A percentile compares a stretch with the other conserved stretches of the same genome.
phyloP scores from a whole-genome alignment of 2,329 filamentous ascomycete genomes.

The Fusarium vanettenii region DNA sequence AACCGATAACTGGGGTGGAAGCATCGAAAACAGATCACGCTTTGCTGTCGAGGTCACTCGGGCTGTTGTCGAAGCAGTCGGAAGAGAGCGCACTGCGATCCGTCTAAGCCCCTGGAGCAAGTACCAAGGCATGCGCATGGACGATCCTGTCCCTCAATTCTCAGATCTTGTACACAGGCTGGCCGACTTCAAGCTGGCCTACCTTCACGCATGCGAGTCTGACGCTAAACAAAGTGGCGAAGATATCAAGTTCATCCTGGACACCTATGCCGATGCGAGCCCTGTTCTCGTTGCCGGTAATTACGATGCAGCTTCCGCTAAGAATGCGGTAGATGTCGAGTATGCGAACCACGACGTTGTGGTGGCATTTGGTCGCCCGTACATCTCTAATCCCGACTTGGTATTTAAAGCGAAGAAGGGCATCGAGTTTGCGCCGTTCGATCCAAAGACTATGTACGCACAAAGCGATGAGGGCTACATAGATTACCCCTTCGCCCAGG shows the following conservation, averaged over 20 bases:
- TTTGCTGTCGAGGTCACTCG: slow-evolving; percentile 61
- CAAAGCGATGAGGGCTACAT: not conserved
- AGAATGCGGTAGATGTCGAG: slow-evolving; percentile 41
- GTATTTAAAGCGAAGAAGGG: slow-evolving; percentile 33
- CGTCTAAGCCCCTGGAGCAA: slow-evolving; percentile 69
- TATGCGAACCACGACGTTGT: slow-evolving; percentile 44
- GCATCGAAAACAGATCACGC: not conserved
- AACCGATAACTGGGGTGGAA: not conserved
- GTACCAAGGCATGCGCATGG: slow-evolving; percentile 73
- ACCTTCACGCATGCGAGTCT: slow-evolving; percentile 71
- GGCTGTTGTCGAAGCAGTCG: slow-evolving; percentile 55
- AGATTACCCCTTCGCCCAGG: not conserved
- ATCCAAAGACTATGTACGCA: not conserved
- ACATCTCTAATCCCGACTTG: slow-evolving; percentile 43
- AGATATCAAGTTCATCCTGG: slow-evolving; percentile 46
- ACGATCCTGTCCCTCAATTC: slow-evolving; percentile 71
- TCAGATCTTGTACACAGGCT: slow-evolving; percentile 64
- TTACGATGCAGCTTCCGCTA: slow-evolving; percentile 42
- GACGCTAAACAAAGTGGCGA: slow-evolving; percentile 56
- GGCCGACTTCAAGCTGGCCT: slow-evolving; percentile 66
- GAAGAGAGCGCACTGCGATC: slow-evolving; percentile 64
- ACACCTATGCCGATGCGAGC: slow-evolving; percentile 42
- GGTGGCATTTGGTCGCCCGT: slow-evolving; percentile 47
- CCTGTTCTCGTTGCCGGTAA: slow-evolving; percentile 51
- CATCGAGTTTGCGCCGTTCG: not conserved